A percentile compares a stretch with the other conserved stretches of the same genome.
Evolutionary conservation across 495 filamentous ascomycete genomes (phyloP).

Genomic region (Podospora anserina): DNA sequence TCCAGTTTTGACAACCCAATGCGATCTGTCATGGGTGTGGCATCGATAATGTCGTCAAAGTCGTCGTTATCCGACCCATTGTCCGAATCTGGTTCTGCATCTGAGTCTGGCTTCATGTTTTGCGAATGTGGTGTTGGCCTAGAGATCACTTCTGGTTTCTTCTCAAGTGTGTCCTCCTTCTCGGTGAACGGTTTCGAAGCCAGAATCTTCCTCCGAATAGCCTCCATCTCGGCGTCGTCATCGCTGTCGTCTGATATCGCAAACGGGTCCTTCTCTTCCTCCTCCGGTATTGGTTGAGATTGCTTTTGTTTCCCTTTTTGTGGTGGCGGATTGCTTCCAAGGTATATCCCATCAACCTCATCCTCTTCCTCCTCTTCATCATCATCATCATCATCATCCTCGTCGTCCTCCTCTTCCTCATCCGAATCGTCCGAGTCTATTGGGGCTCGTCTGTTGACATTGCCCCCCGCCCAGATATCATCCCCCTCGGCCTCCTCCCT

Average conservation of each 20-base stretch:
- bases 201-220: slow-evolving; percentile 77
- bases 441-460: slow-evolving; percentile 65
- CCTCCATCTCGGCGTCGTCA: slow-evolving; percentile 86
- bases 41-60: slow-evolving; percentile 90
- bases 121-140: slow-evolving; percentile 43
- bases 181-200: slow-evolving; percentile 83
- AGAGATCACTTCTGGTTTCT: slow-evolving; percentile 45
- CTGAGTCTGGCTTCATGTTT: slow-evolving; percentile 58
- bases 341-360: slow-evolving; percentile 53
- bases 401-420: slow-evolving; percentile 36
- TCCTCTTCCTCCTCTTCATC: slow-evolving; percentile 21
- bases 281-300: slow-evolving; percentile 28
- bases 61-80: slow-evolving; percentile 63
- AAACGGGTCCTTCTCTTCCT: slow-evolving; percentile 58
- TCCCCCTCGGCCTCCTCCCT: slow-evolving; percentile 60
- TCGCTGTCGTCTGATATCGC: slow-evolving; percentile 67
- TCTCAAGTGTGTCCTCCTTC: slow-evolving; percentile 46
- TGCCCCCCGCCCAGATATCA: slow-evolving; percentile 82
- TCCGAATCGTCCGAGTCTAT: slow-evolving; percentile 56
- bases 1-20: slow-evolving; percentile 56
- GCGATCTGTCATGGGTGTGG: slow-evolving; percentile 78
- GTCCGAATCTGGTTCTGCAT: slow-evolving; percentile 69
- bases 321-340: slow-evolving; percentile 51
- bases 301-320: slow-evolving; percentile 41
- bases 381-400: slow-evolving; percentile 29